Evolutionary conservation across 1,284 basidiomycete genomes (phyloP), one percentile per base, ranked within the genome.

Genomic region (Agroathelia rolfsii): DNA sequence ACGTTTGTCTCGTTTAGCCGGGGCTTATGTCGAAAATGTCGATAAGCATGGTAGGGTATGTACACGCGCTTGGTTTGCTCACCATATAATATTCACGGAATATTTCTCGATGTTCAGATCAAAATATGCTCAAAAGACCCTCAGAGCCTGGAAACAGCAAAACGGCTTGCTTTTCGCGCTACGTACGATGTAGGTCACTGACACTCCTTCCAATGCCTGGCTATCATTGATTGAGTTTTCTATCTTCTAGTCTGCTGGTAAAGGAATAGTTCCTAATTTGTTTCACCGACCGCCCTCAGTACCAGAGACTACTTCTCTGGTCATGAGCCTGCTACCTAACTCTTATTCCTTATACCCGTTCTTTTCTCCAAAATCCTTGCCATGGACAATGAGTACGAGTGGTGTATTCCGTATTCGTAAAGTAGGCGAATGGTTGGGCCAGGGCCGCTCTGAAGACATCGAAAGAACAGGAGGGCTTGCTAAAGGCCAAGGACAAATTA

Each of bases 331-430:
- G 18, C 48, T 49, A 23, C 51, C 57, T 8, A 42, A 47, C 21
- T 48, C 48, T 17, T 80, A 80, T 48, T 64, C 74, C 5, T 40
- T 80, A 21, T 83, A 75, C 50, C 81, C 79, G 1, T 80, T 80
- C 46, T 43, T 70, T 6, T 56, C 69, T 3, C 58, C 67, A 14
- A 64, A 60, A 10, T 44, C 64, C 8, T 46, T 69, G 18, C 64
- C 69, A 6, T 72, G 69, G 62, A 64, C 56, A 18, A 54, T 64
- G 40, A 56, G 54, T 25, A 45, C 58, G 3, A 56, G 58, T 15
- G 58, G 61, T 32, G 55, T 64, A 20, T 79, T 77, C 44, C 63
- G 81, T 32, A 47, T 78, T 21, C 66, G 77, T 28, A 65, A 65
- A 32, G 68, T 81, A 14, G 65, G 64, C 11, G 67, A 76, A 44